phyloP scores from a whole-genome alignment of 805 yeast species.

The Kodamaea fukazawae region DNA sequence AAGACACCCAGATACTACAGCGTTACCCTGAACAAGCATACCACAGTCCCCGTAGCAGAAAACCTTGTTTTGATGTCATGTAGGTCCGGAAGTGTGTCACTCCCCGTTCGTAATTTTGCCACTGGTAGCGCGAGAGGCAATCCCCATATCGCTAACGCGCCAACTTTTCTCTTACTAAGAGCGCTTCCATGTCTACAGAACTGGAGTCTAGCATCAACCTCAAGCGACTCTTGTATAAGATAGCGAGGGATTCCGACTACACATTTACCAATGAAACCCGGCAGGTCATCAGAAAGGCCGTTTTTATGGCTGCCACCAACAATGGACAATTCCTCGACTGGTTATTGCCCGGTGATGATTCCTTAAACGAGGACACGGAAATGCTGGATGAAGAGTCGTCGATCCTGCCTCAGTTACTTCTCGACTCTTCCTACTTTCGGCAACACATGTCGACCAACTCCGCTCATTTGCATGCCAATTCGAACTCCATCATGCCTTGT shows the following conservation, averaged over 20 bases:
- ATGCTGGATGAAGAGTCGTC: slow-evolving; percentile 7
- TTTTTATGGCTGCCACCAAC: slow-evolving; percentile 43
- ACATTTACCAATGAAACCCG: slow-evolving; percentile 27
- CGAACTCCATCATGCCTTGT: slow-evolving; percentile 69
- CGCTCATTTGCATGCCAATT: slow-evolving; percentile 24
- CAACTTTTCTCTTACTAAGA: no score
- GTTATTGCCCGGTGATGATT: slow-evolving; percentile 26
- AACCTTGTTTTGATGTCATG: no score
- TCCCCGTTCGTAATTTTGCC: no score
- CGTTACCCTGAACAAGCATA: no score
- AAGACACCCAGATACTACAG: no score
- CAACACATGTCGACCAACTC: slow-evolving; percentile 15
- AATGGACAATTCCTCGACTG: slow-evolving; percentile 38
- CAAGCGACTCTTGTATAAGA: slow-evolving; percentile 34
- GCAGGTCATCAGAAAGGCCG: slow-evolving; percentile 36
- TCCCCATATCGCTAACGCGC: no score
- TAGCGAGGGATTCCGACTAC: slow-evolving; percentile 35
- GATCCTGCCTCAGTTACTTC: neutral
- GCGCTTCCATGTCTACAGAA: no score
- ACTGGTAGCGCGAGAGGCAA: no score
- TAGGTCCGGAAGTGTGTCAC: no score
- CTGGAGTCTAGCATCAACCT: slow-evolving; percentile 12
- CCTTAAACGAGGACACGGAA: slow-evolving; percentile 1
- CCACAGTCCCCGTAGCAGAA: no score
- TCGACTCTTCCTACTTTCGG: slow-evolving; percentile 28